phyloP scores from a whole-genome alignment of 495 filamentous ascomycete genomes.

The Trichoderma erinaceum region DNA sequence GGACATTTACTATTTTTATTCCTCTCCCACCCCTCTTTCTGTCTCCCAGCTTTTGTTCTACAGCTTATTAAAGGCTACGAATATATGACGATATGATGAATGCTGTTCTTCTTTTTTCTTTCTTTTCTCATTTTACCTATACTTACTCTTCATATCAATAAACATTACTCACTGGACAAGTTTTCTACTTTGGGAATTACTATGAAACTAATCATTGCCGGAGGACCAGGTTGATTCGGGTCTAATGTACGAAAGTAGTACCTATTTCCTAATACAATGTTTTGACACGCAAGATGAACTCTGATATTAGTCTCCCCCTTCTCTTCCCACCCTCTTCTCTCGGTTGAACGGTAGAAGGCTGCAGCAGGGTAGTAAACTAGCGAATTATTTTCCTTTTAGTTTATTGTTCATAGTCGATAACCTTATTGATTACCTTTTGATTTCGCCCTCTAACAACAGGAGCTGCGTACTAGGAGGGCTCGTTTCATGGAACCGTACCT shows the following conservation, averaged over 20 bases:
- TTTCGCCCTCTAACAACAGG: background rate
- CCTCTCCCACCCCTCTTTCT: background rate
- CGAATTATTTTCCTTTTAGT: background rate
- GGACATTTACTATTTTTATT: background rate
- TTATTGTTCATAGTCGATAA: background rate
- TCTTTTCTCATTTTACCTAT: background rate
- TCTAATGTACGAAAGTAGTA: background rate
- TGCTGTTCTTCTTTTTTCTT: background rate
- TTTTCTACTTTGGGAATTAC: background rate
- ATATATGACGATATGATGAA: constrained; percentile 7
- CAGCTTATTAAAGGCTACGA: constrained; percentile 8
- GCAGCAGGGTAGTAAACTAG: background rate
- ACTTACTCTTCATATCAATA: background rate
- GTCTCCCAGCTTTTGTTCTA: background rate
- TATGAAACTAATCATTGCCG: background rate
- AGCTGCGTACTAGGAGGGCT: background rate
- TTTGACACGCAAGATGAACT: background rate
- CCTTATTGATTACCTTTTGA: background rate
- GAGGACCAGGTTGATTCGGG: too few relatives aligned
- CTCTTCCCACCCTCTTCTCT: background rate
- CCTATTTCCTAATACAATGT: background rate
- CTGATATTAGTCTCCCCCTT: background rate
- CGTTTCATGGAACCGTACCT: too few relatives aligned
- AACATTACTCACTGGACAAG: background rate
- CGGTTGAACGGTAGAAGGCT: background rate